Evolutionary conservation across 2,329 filamentous ascomycete genomes (phyloP), one percentile per base, ranked within the genome.

Genomic region (Furcasterigmium furcatum): DNA sequence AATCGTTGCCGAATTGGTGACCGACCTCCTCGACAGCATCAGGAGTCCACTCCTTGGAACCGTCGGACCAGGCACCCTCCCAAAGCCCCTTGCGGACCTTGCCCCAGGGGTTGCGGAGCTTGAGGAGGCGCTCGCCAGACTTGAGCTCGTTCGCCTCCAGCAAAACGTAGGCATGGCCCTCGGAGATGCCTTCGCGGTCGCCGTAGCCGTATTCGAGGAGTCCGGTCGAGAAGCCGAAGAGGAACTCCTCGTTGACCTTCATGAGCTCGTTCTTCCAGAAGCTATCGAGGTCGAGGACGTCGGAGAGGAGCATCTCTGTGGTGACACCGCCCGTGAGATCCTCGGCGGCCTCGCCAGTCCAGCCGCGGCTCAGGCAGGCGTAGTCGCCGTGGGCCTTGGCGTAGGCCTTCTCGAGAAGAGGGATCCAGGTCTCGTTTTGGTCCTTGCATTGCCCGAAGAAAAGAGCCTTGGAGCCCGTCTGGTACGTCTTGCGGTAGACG

Each of bases 241-340:
- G 67, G 56, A 94, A 95, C 42, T 89, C 84, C 45, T 89, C 70
- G 60, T 95, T 94, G 47, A 91, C 88, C 51, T 86, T 83, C 64
- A 84, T 80, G 20, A 95, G 76, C 60, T 94, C 87, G 30, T 92
- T 82, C 1, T 77, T 80, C 91, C 90, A 95, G 60, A 95, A 95
- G 19, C 81, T 77, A 41, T 95, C 84, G 47, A 86, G 85, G 58
- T 94, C 84, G 4, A 90, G 73, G 29, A 91, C 87, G 55, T 89
- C 85, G 1, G 80, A 80, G 2, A 82, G 79, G 38, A 85, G 76
- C 10, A 90, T 65, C 57, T 87, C 81, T 0, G 82, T 84, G 0
- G 84, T 87, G 12, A 89, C 83, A 21, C 85, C 85, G 2, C 85
- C 85, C 13, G 77, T 82, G 10, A 85, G 67, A 61, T 87, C 77